Percentiles rank a stretch among this genome's conserved stretches.
These are phyloP conservation scores for Draba incana DNA, from an alignment of 345 rosid species.

Conservation along the genomic window DNA sequence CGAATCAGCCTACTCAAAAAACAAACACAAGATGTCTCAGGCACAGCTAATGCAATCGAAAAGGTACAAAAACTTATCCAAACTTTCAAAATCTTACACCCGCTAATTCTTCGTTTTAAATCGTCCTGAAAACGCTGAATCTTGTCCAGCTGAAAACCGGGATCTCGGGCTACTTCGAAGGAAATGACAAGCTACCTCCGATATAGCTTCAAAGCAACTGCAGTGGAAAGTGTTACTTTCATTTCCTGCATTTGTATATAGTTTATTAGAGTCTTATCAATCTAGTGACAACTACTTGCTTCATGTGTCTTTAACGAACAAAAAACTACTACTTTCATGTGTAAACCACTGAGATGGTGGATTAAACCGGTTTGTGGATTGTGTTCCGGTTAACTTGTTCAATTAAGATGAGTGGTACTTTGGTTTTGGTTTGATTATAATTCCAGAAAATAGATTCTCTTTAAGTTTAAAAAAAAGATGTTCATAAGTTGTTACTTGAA, in stretches of 20 bases:
- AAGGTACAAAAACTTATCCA: constrained; percentile 43
- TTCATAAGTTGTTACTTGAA: constrained; percentile 21
- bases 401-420: constrained; percentile 4
- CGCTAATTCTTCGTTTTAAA: not conserved
- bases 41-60: constrained; percentile 42
- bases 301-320: not conserved
- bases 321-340: not conserved
- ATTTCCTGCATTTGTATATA: constrained; percentile 3
- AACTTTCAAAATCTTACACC: not conserved
- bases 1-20: constrained; percentile 54
- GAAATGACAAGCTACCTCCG: constrained; percentile 29
- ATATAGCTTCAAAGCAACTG: constrained; percentile 11
- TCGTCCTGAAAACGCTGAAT: constrained; percentile 7
- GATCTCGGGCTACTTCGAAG: constrained; percentile 38
- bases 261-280: constrained; percentile 8
- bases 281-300: constrained; percentile 15
- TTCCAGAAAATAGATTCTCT: not conserved
- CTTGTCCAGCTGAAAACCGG: constrained; percentile 50
- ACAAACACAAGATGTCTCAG: constrained; percentile 45
- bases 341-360: constrained; percentile 6
- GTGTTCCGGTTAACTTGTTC: constrained; percentile 14
- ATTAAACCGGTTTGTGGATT: constrained; percentile 26
- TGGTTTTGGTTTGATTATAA: constrained; percentile 1
- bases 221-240: constrained; percentile 14
- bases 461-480: constrained; percentile 2